phyloP scores from a whole-genome alignment of 352 stramenopile species.

The Blastocystis hominis region DNA sequence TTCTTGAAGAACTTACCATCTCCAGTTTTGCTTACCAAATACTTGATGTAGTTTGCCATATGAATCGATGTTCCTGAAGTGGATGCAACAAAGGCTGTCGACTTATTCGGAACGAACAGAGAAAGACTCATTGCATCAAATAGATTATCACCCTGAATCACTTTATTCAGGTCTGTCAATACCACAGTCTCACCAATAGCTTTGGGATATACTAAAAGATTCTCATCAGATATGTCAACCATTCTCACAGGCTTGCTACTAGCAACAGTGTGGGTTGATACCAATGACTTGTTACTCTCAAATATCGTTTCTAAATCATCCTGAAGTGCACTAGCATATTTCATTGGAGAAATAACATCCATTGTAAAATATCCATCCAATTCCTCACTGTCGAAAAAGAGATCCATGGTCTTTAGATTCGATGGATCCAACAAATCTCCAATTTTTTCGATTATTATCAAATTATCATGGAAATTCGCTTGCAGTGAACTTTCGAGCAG shows the following conservation, averaged over 20 bases:
- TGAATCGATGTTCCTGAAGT: no score
- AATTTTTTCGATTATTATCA: neutral
- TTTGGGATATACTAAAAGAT: neutral
- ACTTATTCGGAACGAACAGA: no score
- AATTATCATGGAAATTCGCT: neutral
- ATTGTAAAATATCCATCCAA: neutral
- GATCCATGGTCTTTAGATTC: no score
- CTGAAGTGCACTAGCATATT: neutral
- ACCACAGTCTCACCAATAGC: neutral
- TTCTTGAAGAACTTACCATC: neutral
- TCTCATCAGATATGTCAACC: neutral
- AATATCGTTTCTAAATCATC: neutral
- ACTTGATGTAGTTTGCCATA: slow-evolving; percentile 7
- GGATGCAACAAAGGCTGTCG: no score
- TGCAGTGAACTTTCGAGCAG: neutral
- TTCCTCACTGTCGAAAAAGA: neutral
- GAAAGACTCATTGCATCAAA: no score
- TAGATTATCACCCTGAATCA: neutral
- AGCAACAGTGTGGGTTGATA: neutral
- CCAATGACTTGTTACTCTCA: neutral
- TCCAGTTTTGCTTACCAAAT: slow-evolving; percentile 1
- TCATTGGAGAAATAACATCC: neutral
- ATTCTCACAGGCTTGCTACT: neutral
- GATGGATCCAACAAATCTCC: neutral
- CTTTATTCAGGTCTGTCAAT: neutral